phyloP scores from a whole-genome alignment of 495 filamentous ascomycete species.

The Trypethelium eluteriae region DNA sequence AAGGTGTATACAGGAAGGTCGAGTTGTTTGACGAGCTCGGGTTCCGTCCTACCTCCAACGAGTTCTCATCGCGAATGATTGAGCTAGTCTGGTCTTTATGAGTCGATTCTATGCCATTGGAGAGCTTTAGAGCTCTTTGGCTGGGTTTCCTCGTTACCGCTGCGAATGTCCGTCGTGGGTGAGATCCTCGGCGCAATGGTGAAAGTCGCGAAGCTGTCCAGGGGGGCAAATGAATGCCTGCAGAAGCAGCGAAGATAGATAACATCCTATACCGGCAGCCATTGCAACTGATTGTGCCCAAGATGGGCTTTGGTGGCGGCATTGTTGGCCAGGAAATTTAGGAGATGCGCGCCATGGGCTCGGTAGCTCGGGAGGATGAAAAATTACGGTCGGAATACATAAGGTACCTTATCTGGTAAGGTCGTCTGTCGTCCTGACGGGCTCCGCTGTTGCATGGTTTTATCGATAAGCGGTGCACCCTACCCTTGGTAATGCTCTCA shows the following conservation, averaged over 20 bases:
- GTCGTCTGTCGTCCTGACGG: no score
- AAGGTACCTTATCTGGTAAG: no score
- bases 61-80: neutral
- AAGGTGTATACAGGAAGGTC: constrained; percentile 43
- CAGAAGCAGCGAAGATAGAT: constrained; percentile 15
- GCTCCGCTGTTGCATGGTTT: neutral
- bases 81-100: neutral
- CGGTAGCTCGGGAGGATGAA: no score
- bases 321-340: neutral
- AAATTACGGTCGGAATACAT: no score
- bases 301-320: neutral
- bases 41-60: neutral
- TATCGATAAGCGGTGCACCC: neutral
- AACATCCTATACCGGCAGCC: constrained; percentile 21
- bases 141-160: neutral
- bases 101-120: neutral
- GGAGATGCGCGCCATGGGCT: no score
- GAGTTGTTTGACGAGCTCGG: neutral
- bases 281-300: constrained; percentile 12
- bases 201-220: neutral
- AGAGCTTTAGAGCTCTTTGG: neutral
- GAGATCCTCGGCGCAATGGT: neutral
- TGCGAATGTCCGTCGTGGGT: neutral
- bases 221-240: constrained; percentile 10
- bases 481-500: no score